These are phyloP conservation scores for Trichophyton equinum DNA, from an alignment of 2,329 filamentous ascomycete genomes.

Conservation along the genomic window DNA sequence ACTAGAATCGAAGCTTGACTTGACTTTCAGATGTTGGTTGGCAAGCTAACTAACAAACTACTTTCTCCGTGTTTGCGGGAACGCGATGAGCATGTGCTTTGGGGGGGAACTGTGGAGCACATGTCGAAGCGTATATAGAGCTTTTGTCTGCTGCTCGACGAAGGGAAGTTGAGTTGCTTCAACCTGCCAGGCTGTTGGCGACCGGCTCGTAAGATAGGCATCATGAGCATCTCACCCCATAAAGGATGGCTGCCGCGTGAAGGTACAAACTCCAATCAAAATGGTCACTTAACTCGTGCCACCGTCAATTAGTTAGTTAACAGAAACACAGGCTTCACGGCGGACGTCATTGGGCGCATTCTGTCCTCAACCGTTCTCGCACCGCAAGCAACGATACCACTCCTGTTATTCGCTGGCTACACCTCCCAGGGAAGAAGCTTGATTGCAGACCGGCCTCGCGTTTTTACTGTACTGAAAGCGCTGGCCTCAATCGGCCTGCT, in stretches of 20 bases:
- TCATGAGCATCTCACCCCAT: neutral
- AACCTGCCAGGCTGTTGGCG: neutral
- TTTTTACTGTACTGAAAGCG: constrained; percentile 41
- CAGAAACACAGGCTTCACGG: constrained; percentile 36
- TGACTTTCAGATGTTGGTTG: neutral
- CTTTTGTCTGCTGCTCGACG: neutral
- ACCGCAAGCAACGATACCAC: constrained; percentile 50
- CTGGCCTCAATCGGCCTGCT: constrained; percentile 43
- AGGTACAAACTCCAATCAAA: constrained; percentile 15
- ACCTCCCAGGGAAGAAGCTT: constrained; percentile 50
- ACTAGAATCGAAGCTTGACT: neutral
- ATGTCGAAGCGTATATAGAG: neutral
- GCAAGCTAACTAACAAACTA: neutral
- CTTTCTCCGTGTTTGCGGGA: neutral
- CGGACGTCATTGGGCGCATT: constrained; percentile 47
- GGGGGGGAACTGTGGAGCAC: neutral
- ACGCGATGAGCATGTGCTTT: neutral
- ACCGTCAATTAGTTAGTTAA: neutral
- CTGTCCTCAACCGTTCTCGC: constrained; percentile 52
- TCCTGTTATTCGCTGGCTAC: constrained; percentile 51
- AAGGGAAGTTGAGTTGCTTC: neutral
- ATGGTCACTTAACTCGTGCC: neutral
- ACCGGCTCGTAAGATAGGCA: neutral
- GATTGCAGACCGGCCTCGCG: constrained; percentile 39
- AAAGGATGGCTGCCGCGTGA: constrained; percentile 22